Percentiles rank a stretch among this genome's conserved stretches.
These are phyloP conservation scores for Xylariaceae sp. DNA, from an alignment of 2,329 filamentous ascomycete species.

Conservation along the genomic window DNA sequence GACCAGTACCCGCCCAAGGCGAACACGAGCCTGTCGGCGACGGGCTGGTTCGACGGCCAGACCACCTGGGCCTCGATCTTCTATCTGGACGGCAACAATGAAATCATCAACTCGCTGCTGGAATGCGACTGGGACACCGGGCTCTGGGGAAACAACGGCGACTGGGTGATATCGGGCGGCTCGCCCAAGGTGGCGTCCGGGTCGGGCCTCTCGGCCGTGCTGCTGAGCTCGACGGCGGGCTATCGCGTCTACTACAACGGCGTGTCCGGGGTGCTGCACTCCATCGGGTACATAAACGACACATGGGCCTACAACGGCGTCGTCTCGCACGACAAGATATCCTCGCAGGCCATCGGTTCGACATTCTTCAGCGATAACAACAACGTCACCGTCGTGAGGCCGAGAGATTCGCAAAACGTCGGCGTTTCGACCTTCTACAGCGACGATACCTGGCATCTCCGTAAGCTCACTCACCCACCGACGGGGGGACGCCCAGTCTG, in stretches of 20 bases:
- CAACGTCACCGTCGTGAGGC: constrained; percentile 28
- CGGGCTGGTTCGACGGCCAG: constrained; percentile 25
- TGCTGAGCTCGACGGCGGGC: constrained; percentile 25
- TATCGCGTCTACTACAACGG: constrained; percentile 33
- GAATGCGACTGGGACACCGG: constrained; percentile 29
- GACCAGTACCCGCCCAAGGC: constrained; percentile 21
- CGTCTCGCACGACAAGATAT: constrained; percentile 24
- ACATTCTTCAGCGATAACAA: constrained; percentile 15
- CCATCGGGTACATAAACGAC: constrained; percentile 23
- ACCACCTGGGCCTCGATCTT: constrained; percentile 27
- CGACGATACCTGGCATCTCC: constrained; percentile 25
- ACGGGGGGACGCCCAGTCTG: background rate
- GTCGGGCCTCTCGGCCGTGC: constrained; percentile 24
- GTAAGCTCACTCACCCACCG: constrained; percentile 17
- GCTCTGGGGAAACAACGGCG: constrained; percentile 22
- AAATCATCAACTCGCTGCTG: constrained; percentile 25
- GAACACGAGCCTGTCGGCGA: constrained; percentile 26
- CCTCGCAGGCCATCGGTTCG: constrained; percentile 22
- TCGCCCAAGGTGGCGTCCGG: constrained; percentile 18
- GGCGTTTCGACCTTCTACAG: constrained; percentile 21
- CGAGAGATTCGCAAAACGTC: constrained; percentile 26
- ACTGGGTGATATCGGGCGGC: constrained; percentile 22
- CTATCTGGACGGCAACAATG: constrained; percentile 22
- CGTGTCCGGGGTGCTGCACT: constrained; percentile 21
- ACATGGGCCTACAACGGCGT: constrained; percentile 24